Base-by-base conservation (phyloP, 1,284 basidiomycete genomes). In the Ceratobasidium sp. region DNA sequence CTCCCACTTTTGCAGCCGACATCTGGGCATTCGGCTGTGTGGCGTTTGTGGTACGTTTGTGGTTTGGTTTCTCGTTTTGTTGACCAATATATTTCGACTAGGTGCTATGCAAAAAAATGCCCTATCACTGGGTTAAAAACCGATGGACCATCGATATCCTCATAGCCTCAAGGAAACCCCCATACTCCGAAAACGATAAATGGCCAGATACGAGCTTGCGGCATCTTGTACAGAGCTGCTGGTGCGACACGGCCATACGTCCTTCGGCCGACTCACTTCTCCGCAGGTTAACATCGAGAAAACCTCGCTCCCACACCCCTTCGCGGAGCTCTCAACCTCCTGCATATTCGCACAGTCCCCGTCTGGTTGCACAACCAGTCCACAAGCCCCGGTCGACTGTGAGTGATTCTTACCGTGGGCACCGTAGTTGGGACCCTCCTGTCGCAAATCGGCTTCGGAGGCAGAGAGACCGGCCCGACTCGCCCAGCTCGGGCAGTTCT, bases 11-110 rank as follows among this genome's bases (percentile, higher is more conserved):
- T 16, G 37, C 49, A n/a, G 34, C 68, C 19, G 68, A 71, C 29
- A 54, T 71, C 1, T 71, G 68, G 68, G 68, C 68, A 22, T 56
- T 71, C n/a, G 73, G 53, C 31, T 46, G 48, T 1, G 73, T 63
- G 11, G 58, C 64, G 34, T 65, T 48, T 11, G 64, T 48, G 54
- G 77, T 77, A 56, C 51, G 29, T 16, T 1, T 8, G 34, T 41
- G 0, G 22, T 41, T 59, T 39, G 4, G 1, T 59, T 31, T 63
- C 41, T 48, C 22, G 5, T 61, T 16, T 46, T 6, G 39, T 16
- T 13, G 24, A 19, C 14, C 22, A 48, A 19, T 19, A 49, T 31
- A 34, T n/a, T 43, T 19, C 27, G 7, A 16, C n/a, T 22, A 64
- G 62, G 22, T 64, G 43, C 19, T 64, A 31, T 64, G 62, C 31